These are phyloP conservation scores for Calonectria fujianensis DNA, from an alignment of 2,329 filamentous ascomycete species.

Conservation along the genomic window DNA sequence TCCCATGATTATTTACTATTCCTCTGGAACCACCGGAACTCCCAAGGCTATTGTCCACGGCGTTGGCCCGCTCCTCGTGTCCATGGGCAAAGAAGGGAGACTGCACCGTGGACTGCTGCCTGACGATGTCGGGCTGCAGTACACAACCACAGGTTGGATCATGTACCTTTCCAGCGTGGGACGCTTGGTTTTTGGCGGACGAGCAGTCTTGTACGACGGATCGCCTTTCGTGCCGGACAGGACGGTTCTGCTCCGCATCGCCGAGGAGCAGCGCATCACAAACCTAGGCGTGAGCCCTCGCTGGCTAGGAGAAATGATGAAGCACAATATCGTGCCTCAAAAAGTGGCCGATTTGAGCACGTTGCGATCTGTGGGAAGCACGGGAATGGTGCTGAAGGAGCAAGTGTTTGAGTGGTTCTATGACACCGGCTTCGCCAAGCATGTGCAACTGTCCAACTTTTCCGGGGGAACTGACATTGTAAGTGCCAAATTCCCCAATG, in stretches of 20 bases:
- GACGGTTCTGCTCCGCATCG: slow-evolving; percentile 76
- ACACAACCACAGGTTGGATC: slow-evolving; percentile 87
- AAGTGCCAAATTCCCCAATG: slow-evolving; percentile 51
- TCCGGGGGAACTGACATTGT: slow-evolving; percentile 87
- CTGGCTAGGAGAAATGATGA: slow-evolving; percentile 84
- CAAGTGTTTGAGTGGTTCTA: slow-evolving; percentile 88
- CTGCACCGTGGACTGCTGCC: slow-evolving; percentile 67
- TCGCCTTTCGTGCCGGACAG: slow-evolving; percentile 85
- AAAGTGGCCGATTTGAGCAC: slow-evolving; percentile 77
- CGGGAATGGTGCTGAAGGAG: slow-evolving; percentile 88
- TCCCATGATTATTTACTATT: slow-evolving; percentile 86
- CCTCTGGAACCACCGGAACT: slow-evolving; percentile 86
- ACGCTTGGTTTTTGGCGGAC: slow-evolving; percentile 75
- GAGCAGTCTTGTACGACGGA: slow-evolving; percentile 86
- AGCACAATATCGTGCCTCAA: slow-evolving; percentile 76
- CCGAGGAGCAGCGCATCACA: slow-evolving; percentile 79
- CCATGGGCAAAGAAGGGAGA: slow-evolving; percentile 73
- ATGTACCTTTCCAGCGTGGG: slow-evolving; percentile 84
- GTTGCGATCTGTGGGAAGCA: slow-evolving; percentile 79
- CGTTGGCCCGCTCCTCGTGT: slow-evolving; percentile 78
- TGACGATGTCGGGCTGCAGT: slow-evolving; percentile 70
- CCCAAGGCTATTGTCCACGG: slow-evolving; percentile 92
- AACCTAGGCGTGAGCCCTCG: slow-evolving; percentile 85
- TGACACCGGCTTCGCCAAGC: slow-evolving; percentile 80
- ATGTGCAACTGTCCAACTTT: slow-evolving; percentile 82